Conservation (phyloP, 148 eudicot species). For the Cornus suecica region DNA sequence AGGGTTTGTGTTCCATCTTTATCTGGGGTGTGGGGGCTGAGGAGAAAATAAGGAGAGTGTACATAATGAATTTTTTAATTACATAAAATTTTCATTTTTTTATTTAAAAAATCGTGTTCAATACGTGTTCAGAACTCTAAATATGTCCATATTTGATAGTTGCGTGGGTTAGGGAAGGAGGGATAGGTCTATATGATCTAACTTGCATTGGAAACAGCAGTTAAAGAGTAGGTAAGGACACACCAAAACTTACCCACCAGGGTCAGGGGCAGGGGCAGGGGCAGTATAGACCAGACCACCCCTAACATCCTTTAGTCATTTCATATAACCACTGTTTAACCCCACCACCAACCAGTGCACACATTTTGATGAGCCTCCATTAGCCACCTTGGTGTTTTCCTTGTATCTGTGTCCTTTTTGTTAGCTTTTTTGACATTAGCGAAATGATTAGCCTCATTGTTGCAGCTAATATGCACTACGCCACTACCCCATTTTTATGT, state of each 20-base stretch:
- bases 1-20: constrained; percentile 19
- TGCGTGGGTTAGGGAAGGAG: background rate
- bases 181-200: background rate
- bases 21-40: constrained; percentile 20
- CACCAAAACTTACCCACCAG: constrained; percentile 36
- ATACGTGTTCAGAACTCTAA: too few relatives aligned
- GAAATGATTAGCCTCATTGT: background rate
- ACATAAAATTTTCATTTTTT: too few relatives aligned
- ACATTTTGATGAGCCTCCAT: constrained; percentile 13
- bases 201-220: constrained; percentile 23
- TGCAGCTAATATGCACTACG: background rate
- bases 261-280: background rate
- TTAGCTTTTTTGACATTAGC: background rate
- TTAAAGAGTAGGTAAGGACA: constrained; percentile 28
- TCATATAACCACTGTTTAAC: background rate
- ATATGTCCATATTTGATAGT: too few relatives aligned
- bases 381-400: background rate
- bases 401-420: constrained; percentile 6
- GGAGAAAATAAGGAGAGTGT: background rate
- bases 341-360: constrained; percentile 26
- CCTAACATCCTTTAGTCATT: constrained; percentile 6
- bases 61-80: too few relatives aligned
- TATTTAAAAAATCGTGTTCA: too few relatives aligned
- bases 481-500: background rate
- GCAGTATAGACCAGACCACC: background rate